These are phyloP conservation scores for Gossypium bickii DNA, from an alignment of 345 rosid species.

Conservation along the genomic window DNA sequence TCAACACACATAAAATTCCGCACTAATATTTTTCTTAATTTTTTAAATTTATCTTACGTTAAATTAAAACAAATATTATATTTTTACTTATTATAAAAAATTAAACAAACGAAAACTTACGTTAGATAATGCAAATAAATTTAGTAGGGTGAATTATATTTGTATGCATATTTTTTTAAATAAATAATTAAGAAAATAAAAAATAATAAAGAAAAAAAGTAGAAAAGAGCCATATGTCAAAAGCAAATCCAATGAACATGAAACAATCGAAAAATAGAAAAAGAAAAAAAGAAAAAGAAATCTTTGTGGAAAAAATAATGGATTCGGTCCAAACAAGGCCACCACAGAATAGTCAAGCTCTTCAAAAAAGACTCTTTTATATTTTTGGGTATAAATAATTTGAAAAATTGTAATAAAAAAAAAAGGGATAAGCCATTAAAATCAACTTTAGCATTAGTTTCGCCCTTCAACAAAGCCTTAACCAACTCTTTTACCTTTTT, in stretches of 20 bases:
- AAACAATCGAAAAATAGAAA: not conserved
- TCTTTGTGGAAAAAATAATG: constrained; percentile 11
- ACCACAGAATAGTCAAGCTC: constrained; percentile 21
- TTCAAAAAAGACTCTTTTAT: not conserved
- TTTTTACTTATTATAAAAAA: too few relatives aligned
- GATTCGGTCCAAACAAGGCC: constrained; percentile 28
- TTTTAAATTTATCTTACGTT: too few relatives aligned
- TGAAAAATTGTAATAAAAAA: not conserved
- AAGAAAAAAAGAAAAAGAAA: not conserved
- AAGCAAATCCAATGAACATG: not conserved
- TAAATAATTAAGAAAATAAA: not conserved
- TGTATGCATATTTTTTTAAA: not conserved
- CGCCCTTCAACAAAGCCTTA: constrained; percentile 37
- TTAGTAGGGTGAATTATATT: too few relatives aligned
- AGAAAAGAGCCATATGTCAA: not conserved
- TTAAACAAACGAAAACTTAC: too few relatives aligned
- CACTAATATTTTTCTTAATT: too few relatives aligned
- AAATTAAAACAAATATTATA: too few relatives aligned
- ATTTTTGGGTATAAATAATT: not conserved
- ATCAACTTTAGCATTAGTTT: constrained; percentile 33
- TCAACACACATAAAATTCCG: too few relatives aligned
- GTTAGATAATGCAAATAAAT: too few relatives aligned
- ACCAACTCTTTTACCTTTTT: constrained; percentile 1
- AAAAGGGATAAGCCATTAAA: constrained; percentile 34
- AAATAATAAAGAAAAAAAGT: too few relatives aligned